Percentiles rank a stretch among this genome's conserved stretches.
phyloP scores from a whole-genome alignment of 2,329 filamentous ascomycete species.

The Epichloe sibirici region DNA sequence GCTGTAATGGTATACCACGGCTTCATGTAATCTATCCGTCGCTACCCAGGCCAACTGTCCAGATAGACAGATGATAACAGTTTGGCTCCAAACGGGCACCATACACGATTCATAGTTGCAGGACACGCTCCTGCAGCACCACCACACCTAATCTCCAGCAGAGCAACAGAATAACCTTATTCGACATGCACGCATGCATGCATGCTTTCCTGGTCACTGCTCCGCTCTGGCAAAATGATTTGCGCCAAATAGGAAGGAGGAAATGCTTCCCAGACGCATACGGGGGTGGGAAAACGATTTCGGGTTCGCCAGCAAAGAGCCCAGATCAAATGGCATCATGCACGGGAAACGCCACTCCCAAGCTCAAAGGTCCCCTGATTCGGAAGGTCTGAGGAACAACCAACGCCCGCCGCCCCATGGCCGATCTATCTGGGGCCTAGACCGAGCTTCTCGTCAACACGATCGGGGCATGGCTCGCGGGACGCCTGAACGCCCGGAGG shows the following conservation, averaged over 20 bases:
- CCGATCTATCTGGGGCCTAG: background rate
- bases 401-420: background rate
- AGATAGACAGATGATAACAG: background rate
- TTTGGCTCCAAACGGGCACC: background rate
- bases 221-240: background rate
- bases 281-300: background rate
- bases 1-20: too few species aligned
- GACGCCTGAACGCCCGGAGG: too few species aligned
- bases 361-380: background rate
- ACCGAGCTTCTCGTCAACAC: background rate
- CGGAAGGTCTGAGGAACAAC: background rate
- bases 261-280: background rate
- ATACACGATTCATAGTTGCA: background rate
- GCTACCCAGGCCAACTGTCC: background rate
- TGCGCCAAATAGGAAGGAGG: background rate
- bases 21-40: too few species aligned
- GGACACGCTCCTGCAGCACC: background rate
- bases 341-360: background rate
- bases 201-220: background rate
- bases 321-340: background rate
- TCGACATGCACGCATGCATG: background rate
- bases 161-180: background rate
- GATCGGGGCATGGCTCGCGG: background rate
- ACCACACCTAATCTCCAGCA: background rate
- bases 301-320: background rate